A percentile compares a stretch with the other conserved stretches of the same genome.
phyloP scores from a whole-genome alignment of 2,329 filamentous ascomycete species.

The Cadophora malorum region DNA sequence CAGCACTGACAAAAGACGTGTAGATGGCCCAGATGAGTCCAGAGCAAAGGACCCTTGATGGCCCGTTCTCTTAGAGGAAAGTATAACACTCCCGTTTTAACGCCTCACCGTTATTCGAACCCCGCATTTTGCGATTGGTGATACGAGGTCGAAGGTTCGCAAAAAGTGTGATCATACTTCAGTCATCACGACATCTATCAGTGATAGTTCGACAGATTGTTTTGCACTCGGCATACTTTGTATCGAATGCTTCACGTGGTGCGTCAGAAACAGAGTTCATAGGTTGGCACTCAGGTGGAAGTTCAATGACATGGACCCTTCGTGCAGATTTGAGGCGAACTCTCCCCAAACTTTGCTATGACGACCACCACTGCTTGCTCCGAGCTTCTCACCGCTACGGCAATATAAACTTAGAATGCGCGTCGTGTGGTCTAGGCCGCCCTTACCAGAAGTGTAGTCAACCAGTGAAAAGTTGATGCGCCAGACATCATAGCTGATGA shows the following conservation, averaged over 20 bases:
- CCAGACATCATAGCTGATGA: not conserved
- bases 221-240: constrained; percentile 2
- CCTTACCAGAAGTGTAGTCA: not conserved
- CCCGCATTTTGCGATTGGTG: not conserved
- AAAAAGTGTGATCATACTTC: not conserved
- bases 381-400: constrained; percentile 4
- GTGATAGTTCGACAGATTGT: not conserved
- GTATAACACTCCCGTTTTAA: not conserved
- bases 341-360: constrained; percentile 2
- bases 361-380: constrained; percentile 1
- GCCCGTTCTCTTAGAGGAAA: constrained; percentile 6
- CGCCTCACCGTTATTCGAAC: not conserved
- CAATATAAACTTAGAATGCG: not conserved
- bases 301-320: constrained; percentile 3
- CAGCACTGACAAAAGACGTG: not conserved
- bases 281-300: not conserved
- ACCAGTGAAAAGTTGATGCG: not conserved
- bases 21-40: not conserved
- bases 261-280: constrained; percentile 1
- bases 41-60: not conserved
- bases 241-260: constrained; percentile 8
- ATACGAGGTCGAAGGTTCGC: not conserved
- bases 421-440: not conserved
- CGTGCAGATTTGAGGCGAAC: constrained; percentile 5
- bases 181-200: not conserved